Evolutionary conservation across 2,329 filamentous ascomycete genomes (phyloP).

Genomic region (Zelopaecilomyces penicillatus): DNA sequence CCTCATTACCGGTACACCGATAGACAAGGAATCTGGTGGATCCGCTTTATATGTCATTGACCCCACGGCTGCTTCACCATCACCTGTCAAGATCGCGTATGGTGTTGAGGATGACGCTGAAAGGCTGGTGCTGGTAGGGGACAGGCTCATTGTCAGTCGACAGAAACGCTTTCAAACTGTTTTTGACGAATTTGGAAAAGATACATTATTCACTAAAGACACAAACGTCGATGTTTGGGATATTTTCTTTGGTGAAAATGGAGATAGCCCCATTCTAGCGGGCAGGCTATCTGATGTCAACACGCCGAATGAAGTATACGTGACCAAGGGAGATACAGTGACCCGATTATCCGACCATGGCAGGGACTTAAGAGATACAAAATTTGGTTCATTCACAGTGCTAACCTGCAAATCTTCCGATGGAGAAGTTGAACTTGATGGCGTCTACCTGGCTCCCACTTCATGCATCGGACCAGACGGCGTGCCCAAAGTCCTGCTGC

Average conservation of each 20-base stretch:
- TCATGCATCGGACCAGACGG: constrained; percentile 5
- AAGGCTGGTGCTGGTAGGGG: constrained; percentile 3
- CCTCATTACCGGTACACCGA: constrained; percentile 10
- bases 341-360: constrained; percentile 16
- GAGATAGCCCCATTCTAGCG: constrained; percentile 4
- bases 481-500: constrained; percentile 12
- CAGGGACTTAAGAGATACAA: constrained; percentile 10
- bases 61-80: background rate
- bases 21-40: constrained; percentile 5
- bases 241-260: constrained; percentile 1
- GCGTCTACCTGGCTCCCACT: constrained; percentile 17
- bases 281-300: constrained; percentile 17
- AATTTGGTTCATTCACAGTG: constrained; percentile 15
- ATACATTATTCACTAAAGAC: constrained; percentile 9
- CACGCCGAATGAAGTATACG: constrained; percentile 21
- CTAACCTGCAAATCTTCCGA: constrained; percentile 20
- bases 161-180: background rate
- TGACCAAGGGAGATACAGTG: constrained; percentile 12
- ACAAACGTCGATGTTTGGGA: constrained; percentile 11
- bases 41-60: constrained; percentile 9
- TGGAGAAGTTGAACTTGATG: constrained; percentile 19
- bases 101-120: constrained; percentile 12
- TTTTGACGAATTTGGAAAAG: constrained; percentile 7
- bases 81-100: constrained; percentile 6
- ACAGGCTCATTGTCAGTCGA: constrained; percentile 9